Conservation (phyloP, 441 rosid species). For the Erodium chrysanthum region DNA sequence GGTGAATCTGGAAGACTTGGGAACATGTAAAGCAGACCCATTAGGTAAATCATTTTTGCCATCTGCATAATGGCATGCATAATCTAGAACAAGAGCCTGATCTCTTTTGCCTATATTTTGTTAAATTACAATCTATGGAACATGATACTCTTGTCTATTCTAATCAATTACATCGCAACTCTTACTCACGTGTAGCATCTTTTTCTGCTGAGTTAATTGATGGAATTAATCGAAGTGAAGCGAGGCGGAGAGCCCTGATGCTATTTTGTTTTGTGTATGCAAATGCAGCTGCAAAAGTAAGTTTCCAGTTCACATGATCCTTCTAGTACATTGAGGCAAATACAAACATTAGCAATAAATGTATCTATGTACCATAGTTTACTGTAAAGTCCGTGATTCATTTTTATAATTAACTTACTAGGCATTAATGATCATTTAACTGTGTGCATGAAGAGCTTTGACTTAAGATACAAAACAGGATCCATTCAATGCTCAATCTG, state of each 20-base stretch:
- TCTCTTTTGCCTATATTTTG: background rate
- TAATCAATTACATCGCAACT: conserved; percentile 13
- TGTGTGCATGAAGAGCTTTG: no score
- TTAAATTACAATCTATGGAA: conserved; percentile 1
- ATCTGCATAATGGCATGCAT: background rate
- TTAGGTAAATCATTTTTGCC: conserved; percentile 39
- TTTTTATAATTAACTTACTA: no score
- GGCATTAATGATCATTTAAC: no score
- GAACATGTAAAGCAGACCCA: conserved; percentile 44
- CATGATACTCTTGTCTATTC: background rate
- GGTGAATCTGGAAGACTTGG: conserved; percentile 48
- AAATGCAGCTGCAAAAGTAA: conserved; percentile 61
- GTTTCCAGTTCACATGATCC: conserved; percentile 9
- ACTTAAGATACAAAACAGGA: no score
- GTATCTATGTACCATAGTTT: no score
- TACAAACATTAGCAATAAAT: background rate
- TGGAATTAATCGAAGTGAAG: conserved; percentile 75
- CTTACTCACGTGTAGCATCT: conserved; percentile 37
- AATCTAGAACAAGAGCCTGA: background rate
- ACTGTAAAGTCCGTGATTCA: no score
- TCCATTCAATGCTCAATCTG: no score
- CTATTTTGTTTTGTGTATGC: conserved; percentile 66
- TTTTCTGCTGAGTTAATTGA: conserved; percentile 66
- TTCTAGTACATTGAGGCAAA: background rate
- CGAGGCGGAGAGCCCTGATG: conserved; percentile 63